Base-by-base conservation (phyloP, 805 yeast genomes). In the Candida adriatica region DNA sequence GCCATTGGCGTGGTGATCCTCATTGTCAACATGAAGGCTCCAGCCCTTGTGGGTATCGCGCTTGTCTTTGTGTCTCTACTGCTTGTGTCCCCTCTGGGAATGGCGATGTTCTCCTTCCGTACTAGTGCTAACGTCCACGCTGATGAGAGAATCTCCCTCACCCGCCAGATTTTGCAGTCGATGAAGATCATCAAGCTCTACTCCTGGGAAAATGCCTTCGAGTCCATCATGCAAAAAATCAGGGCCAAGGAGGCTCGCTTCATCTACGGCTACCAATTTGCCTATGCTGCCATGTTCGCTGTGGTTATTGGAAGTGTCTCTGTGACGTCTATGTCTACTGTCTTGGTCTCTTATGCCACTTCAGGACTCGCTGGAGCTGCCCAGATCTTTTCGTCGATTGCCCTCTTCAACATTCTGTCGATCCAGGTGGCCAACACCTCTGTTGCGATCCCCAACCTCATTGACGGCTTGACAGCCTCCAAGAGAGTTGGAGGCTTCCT, bases 161-260 rank as follows among this genome's bases (percentile, higher is more conserved):
- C 75, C 38, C 71, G 77, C 42, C 84, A 78, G 47, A 66, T 75
- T 11, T 55, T 78, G 37, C 66, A 64, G 39, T 66, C 72, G 45
- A 66, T 78, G 56, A 76, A 73, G 43, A 67, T 79, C 50, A 79
- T 84, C 55, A 84, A 84, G 58, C 79, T 67, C 53, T 85, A 84
- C 51, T 77, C 88, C 3, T 84, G 94, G 94, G 95, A 85, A 58
- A 64, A 64, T 13, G 83, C 94, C 1, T 85, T 81, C 51, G 60
- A 63, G 27, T 54, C 62, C 6, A 55, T 67, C 26, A 65, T 85
- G 23, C 46, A 69, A 4, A 60, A 59, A 4, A 59, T 70, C 14
- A 67, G 95, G 44, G 42, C 46, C 1, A 50, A 59, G 13, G 94
- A 84, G 55, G 71, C 79, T 70, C 39, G 43, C 3, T 57, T 59